Percentiles rank a stretch among this genome's conserved stretches.
Conservation (phyloP, 1,284 basidiomycete species). For the Puccinia triticina region DNA sequence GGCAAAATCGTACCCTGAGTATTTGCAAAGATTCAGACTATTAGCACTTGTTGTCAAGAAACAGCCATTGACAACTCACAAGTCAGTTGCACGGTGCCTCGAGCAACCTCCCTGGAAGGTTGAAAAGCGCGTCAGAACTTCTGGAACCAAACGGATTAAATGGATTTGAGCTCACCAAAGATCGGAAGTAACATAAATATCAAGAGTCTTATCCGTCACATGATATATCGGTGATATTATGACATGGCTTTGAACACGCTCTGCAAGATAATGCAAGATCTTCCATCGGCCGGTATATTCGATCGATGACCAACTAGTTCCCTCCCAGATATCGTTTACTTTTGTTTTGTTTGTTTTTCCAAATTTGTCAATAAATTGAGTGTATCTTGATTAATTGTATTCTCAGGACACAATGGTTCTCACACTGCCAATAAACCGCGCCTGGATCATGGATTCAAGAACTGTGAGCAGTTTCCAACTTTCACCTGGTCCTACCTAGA, state of each 20-base stretch:
- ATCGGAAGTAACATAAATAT: conserved; percentile 66
- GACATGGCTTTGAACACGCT: conserved; percentile 65
- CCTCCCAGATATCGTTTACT: conserved; percentile 72
- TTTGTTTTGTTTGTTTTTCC: background rate
- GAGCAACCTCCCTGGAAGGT: conserved; percentile 61
- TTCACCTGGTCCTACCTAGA: conserved; percentile 57
- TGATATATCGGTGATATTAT: conserved; percentile 65
- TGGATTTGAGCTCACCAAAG: conserved; percentile 58
- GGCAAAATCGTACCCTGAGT: conserved; percentile 65
- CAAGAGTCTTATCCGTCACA: conserved; percentile 65
- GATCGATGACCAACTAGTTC: conserved; percentile 67
- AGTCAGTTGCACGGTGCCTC: conserved; percentile 65
- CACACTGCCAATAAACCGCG: conserved; percentile 56
- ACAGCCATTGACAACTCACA: conserved; percentile 57
- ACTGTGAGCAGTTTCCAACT: conserved; percentile 50
- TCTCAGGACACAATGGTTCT: conserved; percentile 54
- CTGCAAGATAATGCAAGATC: conserved; percentile 66
- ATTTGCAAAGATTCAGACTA: background rate
- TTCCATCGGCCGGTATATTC: conserved; percentile 71
- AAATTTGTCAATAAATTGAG: conserved; percentile 1
- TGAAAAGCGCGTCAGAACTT: background rate
- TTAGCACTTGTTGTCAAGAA: background rate
- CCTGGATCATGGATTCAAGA: conserved; percentile 42
- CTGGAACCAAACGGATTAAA: background rate
- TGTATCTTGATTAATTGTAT: background rate